Percentiles rank a stretch among this genome's conserved stretches.
Conservation (phyloP, 257 asterid species). For the Solanum sejunctum region DNA sequence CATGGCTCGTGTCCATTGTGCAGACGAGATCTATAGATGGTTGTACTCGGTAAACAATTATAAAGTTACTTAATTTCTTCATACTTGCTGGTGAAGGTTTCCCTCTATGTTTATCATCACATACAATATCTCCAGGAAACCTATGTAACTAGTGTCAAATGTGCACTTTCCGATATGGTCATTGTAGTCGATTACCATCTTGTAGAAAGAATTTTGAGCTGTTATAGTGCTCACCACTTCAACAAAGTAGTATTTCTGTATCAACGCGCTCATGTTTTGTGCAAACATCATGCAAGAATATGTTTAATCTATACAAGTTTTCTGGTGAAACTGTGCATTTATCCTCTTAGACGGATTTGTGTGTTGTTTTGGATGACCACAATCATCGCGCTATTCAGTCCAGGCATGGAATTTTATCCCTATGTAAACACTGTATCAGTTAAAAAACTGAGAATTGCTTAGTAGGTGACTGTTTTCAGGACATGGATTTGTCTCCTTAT, state of each 20-base stretch:
- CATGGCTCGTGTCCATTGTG: conserved; percentile 82
- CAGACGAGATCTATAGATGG: conserved; percentile 56
- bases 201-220: conserved; percentile 27
- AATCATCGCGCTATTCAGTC: neutral
- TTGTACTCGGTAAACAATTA: conserved; percentile 7
- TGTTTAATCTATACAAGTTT: neutral
- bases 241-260: neutral
- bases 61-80: conserved; percentile 21
- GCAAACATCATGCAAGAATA: neutral
- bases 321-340: neutral
- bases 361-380: neutral
- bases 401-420: neutral
- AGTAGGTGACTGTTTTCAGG: neutral
- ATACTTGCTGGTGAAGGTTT: conserved; percentile 15
- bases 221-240: neutral
- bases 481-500: too few relatives aligned
- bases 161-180: conserved; percentile 16
- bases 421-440: neutral
- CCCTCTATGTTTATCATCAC: conserved; percentile 11
- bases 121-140: conserved; percentile 8
- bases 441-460: neutral
- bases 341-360: neutral
- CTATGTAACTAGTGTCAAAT: conserved; percentile 15
- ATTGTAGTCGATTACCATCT: conserved; percentile 18
- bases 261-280: neutral